These are phyloP conservation scores for Botryotinia calthae DNA, from an alignment of 2,329 filamentous ascomycete genomes.

Conservation along the genomic window DNA sequence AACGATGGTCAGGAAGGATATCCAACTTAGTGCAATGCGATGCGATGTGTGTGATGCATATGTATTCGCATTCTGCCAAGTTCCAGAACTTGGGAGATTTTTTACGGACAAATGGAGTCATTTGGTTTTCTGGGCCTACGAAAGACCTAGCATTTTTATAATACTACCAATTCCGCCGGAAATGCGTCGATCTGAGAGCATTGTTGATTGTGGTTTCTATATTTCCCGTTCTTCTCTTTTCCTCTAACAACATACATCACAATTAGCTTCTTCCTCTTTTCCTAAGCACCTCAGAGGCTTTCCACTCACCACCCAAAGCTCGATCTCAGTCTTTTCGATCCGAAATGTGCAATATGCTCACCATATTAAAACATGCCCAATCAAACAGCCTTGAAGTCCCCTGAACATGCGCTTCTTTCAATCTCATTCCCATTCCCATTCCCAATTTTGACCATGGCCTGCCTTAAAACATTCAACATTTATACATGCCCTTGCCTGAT, in stretches of 20 bases:
- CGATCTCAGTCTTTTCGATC: not conserved
- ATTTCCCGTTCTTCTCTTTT: not conserved
- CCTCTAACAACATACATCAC: not conserved
- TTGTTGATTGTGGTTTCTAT: not conserved
- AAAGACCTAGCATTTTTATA: slow-evolving; percentile 2
- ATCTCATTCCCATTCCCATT: not conserved
- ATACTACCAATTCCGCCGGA: slow-evolving; percentile 4
- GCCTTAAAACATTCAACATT: not conserved
- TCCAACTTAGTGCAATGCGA: slow-evolving; percentile 8
- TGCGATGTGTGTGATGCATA: slow-evolving; percentile 14
- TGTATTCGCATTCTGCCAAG: slow-evolving; percentile 1
- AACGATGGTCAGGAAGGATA: not conserved
- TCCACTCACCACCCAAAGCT: not conserved
- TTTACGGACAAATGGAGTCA: slow-evolving; percentile 8
- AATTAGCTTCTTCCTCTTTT: not conserved
- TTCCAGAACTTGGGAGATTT: not conserved
- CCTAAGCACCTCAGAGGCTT: not conserved
- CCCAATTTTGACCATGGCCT: not conserved
- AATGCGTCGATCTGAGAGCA: not conserved
- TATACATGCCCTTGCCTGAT: not conserved
- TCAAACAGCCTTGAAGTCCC: not conserved
- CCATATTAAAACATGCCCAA: not conserved
- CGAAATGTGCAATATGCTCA: not conserved
- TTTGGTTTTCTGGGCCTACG: slow-evolving; percentile 11
- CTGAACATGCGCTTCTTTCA: not conserved